These are phyloP conservation scores for Fusarium sp. DNA, from an alignment of 2,329 filamentous ascomycete genomes.

Conservation along the genomic window DNA sequence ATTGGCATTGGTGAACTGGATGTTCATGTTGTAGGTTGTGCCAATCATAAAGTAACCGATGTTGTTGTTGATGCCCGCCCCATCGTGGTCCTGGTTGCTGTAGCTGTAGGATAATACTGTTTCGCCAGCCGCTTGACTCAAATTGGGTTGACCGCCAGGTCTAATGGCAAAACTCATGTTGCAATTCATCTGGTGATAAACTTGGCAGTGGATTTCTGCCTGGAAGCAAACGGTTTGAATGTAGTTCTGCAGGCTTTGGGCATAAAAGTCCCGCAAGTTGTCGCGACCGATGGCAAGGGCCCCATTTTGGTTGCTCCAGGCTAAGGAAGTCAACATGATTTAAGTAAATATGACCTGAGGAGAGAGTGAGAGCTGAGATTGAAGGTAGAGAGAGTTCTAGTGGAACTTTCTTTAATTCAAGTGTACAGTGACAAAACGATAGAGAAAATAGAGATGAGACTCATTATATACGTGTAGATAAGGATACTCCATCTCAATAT, in stretches of 20 bases:
- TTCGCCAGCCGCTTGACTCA: not conserved
- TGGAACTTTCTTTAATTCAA: not conserved
- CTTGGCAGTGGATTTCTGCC: not conserved
- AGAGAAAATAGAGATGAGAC: not conserved
- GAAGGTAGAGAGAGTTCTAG: accelerated
- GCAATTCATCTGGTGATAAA: accelerated
- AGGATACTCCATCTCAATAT: accelerated
- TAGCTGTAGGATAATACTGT: not conserved
- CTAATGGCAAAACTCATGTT: not conserved
- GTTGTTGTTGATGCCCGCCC: not conserved
- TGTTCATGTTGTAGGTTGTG: not conserved
- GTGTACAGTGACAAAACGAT: accelerated
- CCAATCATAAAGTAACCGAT: not conserved
- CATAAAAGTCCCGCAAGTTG: not conserved
- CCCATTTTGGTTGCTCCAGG: not conserved
- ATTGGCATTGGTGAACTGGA: not conserved
- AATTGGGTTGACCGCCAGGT: not conserved
- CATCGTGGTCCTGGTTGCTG: not conserved
- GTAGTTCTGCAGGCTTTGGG: not conserved
- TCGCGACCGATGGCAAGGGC: not conserved
- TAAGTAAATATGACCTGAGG: accelerated
- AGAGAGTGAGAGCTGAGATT: not conserved
- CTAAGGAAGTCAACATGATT: not conserved
- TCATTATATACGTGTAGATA: not conserved
- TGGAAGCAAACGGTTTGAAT: not conserved